Evolutionary conservation across 1,284 basidiomycete species (phyloP).

Genomic region (Tylopilus orsonianus): DNA sequence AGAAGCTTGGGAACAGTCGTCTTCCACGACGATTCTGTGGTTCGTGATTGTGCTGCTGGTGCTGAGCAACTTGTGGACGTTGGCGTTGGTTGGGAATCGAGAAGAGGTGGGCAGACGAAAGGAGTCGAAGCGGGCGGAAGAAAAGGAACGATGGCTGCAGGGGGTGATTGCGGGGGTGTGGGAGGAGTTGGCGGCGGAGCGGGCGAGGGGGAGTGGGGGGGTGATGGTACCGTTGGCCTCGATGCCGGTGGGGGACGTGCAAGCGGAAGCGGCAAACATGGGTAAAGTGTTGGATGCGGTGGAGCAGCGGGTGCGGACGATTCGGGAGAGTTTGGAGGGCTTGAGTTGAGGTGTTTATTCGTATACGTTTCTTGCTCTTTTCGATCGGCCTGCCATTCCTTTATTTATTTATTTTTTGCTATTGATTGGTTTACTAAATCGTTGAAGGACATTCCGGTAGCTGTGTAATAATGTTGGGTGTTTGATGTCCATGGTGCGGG

Average conservation of each 20-base stretch:
- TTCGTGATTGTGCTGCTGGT: constrained; percentile 72
- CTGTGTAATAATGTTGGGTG: too few relatives aligned
- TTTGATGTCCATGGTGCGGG: too few relatives aligned
- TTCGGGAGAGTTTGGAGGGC: constrained; percentile 39
- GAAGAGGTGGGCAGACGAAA: constrained; percentile 56
- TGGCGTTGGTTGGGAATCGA: constrained; percentile 53
- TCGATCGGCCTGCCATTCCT: background rate
- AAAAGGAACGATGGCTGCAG: constrained; percentile 73
- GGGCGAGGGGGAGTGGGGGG: constrained; percentile 16
- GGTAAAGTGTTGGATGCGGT: constrained; percentile 52
- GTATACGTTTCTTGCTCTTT: too few relatives aligned
- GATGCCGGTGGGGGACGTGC: constrained; percentile 35
- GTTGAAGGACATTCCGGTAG: too few relatives aligned
- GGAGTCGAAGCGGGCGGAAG: constrained; percentile 57
- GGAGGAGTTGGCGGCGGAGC: constrained; percentile 61
- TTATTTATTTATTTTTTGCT: background rate
- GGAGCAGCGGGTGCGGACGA: constrained; percentile 49
- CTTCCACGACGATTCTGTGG: constrained; percentile 66
- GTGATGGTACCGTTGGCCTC: constrained; percentile 17
- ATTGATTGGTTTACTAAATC: too few relatives aligned
- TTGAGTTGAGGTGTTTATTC: constrained; percentile 17
- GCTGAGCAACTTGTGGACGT: constrained; percentile 75
- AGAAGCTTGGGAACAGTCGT: constrained; percentile 74
- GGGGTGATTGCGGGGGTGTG: constrained; percentile 65
- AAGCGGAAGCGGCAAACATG: constrained; percentile 52